Conservation (phyloP, 2,329 filamentous ascomycete species). For the Dendrostoma leiphaemia region DNA sequence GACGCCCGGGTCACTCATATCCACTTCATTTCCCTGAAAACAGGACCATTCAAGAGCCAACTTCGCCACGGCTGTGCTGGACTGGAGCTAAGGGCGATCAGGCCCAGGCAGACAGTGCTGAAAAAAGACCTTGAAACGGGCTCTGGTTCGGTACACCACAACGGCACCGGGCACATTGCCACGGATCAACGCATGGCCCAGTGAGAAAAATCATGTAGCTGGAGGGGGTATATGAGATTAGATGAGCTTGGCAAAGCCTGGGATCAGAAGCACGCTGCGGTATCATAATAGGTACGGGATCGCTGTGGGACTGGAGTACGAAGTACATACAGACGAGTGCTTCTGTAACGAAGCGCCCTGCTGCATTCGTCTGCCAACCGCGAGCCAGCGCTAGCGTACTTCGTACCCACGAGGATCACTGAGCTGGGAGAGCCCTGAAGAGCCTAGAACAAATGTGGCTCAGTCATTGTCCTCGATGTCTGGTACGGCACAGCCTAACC, state of each 20-base stretch:
- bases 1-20: neutral
- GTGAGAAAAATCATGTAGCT: no score
- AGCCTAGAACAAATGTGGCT: conserved; percentile 25
- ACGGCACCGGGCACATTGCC: neutral
- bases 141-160: neutral
- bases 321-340: no score
- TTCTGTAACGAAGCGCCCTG: no score
- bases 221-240: no score
- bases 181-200: no score
- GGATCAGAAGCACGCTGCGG: neutral
- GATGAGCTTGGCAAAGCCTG: neutral
- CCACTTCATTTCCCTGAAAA: neutral
- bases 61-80: no score
- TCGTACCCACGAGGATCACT: no score
- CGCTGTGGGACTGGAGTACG: no score
- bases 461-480: conserved; percentile 16
- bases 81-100: conserved; percentile 4
- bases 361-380: no score
- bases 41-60: neutral
- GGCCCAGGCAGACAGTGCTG: conserved; percentile 1
- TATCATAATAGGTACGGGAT: no score
- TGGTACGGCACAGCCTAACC: neutral
- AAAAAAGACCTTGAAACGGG: neutral
- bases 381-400: no score
- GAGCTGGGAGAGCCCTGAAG: no score